Conservation (phyloP, 306 rosid genomes). For the Quillaja saponaria region DNA sequence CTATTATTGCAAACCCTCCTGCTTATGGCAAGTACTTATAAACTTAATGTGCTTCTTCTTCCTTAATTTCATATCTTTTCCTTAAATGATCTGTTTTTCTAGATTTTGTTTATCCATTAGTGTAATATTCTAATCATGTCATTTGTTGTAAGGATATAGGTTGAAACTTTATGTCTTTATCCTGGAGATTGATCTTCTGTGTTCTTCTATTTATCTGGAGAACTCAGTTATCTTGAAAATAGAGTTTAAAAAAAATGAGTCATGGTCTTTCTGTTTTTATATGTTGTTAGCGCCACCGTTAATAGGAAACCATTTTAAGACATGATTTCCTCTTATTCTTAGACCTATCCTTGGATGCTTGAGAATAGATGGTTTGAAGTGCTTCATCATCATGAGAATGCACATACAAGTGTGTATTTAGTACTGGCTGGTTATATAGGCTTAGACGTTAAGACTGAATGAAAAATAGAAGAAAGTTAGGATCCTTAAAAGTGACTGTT, state of each 20-base stretch:
- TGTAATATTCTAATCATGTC: constrained; percentile 4
- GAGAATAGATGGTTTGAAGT: too few relatives aligned
- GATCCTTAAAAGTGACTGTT: too few relatives aligned
- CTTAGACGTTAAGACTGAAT: too few relatives aligned
- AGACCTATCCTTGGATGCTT: too few relatives aligned
- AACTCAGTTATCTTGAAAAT: constrained; percentile 6
- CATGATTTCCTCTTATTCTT: too few relatives aligned
- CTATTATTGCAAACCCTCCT: constrained; percentile 97
- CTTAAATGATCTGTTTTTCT: constrained; percentile 12
- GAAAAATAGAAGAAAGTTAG: too few relatives aligned
- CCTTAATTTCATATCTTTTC: constrained; percentile 35
- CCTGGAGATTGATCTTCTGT: not conserved
- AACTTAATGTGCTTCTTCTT: constrained; percentile 21
- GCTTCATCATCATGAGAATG: too few relatives aligned
- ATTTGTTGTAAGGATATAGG: constrained; percentile 22
- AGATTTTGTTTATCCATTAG: constrained; percentile 20
- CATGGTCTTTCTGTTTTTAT: too few relatives aligned
- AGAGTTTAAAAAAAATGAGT: not conserved
- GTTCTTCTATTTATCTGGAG: constrained; percentile 4
- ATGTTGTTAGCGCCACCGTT: too few relatives aligned
- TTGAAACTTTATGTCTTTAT: constrained; percentile 21
- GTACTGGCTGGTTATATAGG: too few relatives aligned
- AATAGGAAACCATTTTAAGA: too few relatives aligned
- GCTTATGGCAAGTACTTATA: constrained; percentile 73
- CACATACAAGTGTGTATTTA: too few relatives aligned